A percentile compares a stretch with the other conserved stretches of the same genome.
Evolutionary conservation across 441 rosid genomes (phyloP).

Genomic region (Geranium incanum): DNA sequence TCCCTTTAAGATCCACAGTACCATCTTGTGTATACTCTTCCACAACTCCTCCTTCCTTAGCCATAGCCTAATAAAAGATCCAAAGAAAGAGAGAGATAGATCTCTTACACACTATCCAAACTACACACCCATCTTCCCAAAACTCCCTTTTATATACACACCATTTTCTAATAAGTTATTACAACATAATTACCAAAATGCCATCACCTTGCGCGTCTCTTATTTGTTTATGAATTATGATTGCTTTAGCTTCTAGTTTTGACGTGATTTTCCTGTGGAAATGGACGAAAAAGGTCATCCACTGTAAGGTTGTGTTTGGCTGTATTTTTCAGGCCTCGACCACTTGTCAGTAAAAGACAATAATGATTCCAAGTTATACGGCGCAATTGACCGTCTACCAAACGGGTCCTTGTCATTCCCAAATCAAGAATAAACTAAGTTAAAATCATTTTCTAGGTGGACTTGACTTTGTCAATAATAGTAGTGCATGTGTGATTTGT

Average conservation of each 20-base stretch:
- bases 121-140: not conserved
- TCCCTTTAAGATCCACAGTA: slow-evolving; percentile 18
- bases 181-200: not conserved
- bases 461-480: not conserved
- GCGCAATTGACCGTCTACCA: not conserved
- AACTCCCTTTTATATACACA: not conserved
- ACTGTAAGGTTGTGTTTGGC: not conserved
- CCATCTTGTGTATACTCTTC: slow-evolving; percentile 19
- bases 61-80: not conserved
- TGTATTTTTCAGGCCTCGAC: not conserved
- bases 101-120: not conserved
- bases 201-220: not conserved
- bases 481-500: not conserved
- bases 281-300: not conserved
- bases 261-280: not conserved
- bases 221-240: not conserved
- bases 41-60: not conserved
- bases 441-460: not conserved
- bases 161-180: not conserved
- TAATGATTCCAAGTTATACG: not conserved
- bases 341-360: not conserved
- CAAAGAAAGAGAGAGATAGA: not conserved
- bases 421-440: not conserved
- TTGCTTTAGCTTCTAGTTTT: not conserved
- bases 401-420: not conserved